Evolutionary conservation across 1,139 yeast species (phyloP).

Genomic region (Kurtzmaniella quercitrusa): DNA sequence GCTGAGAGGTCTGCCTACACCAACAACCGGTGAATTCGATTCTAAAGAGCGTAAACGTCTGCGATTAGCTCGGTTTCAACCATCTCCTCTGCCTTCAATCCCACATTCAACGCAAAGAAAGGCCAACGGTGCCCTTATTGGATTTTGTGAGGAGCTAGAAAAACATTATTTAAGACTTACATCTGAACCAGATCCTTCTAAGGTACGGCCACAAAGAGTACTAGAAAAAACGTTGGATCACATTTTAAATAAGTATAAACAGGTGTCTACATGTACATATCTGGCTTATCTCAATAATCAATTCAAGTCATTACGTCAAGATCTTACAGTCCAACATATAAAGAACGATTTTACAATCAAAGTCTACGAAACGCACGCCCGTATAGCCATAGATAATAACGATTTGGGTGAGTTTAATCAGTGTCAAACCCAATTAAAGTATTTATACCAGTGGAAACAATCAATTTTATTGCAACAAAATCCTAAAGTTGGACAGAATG

Average conservation of each 20-base stretch:
- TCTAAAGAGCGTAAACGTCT: constrained; percentile 39
- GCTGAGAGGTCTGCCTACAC: not conserved
- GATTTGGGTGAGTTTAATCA: constrained; percentile 96
- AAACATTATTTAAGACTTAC: constrained; percentile 81
- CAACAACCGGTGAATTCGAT: constrained; percentile 18
- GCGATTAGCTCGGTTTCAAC: constrained; percentile 49
- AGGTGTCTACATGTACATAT: constrained; percentile 37
- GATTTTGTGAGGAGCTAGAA: constrained; percentile 63
- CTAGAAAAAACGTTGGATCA: constrained; percentile 55
- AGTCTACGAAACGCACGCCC: constrained; percentile 85
- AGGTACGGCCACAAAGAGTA: constrained; percentile 70
- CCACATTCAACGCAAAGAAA: constrained; percentile 6
- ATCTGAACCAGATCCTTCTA: constrained; percentile 83
- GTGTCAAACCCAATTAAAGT: constrained; percentile 78
- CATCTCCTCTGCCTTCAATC: constrained; percentile 5
- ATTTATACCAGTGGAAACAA: constrained; percentile 44
- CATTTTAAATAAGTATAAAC: constrained; percentile 53
- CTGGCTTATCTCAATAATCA: constrained; percentile 76
- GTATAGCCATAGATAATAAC: constrained; percentile 74
- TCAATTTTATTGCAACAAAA: constrained; percentile 9
- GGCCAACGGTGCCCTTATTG: constrained; percentile 43
- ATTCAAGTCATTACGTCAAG: constrained; percentile 88
- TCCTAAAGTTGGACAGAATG: constrained; percentile 1
- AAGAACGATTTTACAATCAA: constrained; percentile 70
- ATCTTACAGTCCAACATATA: constrained; percentile 87